phyloP scores from a whole-genome alignment of 1,284 basidiomycete genomes.

The Gomphus bonarii region DNA sequence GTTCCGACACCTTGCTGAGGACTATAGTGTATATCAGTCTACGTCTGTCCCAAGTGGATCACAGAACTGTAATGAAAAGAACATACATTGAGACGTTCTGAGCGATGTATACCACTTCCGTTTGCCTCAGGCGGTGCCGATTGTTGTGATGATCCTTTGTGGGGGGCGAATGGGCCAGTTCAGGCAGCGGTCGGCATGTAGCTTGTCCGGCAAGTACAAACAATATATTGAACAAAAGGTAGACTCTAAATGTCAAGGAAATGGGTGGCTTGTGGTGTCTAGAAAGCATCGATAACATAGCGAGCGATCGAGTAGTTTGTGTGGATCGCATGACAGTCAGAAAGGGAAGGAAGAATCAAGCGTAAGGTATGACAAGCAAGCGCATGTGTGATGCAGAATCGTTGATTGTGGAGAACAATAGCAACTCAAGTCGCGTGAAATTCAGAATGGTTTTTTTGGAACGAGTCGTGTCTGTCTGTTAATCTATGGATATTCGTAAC shows the following conservation, averaged over 20 bases:
- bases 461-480: not conserved
- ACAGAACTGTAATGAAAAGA: not conserved
- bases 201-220: constrained; percentile 10
- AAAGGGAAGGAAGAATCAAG: not conserved
- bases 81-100: not conserved
- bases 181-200: not conserved
- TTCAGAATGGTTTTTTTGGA: too few relatives aligned
- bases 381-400: too few relatives aligned
- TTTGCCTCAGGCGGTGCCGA: not conserved
- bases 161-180: not conserved
- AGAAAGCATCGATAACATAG: not conserved
- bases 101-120: not conserved
- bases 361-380: not conserved
- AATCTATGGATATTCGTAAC: not conserved
- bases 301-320: not conserved
- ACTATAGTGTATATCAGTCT: not conserved
- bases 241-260: not conserved
- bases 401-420: constrained; percentile 4
- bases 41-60: too few relatives aligned
- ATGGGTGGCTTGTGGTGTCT: not conserved
- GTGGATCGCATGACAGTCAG: not conserved
- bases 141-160: not conserved
- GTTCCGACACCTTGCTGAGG: not conserved
- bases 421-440: not conserved
- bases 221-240: not conserved